A percentile compares a stretch with the other conserved stretches of the same genome.
Evolutionary conservation across 257 asterid species (phyloP).

Genomic region (Rehmannia glutinosa): DNA sequence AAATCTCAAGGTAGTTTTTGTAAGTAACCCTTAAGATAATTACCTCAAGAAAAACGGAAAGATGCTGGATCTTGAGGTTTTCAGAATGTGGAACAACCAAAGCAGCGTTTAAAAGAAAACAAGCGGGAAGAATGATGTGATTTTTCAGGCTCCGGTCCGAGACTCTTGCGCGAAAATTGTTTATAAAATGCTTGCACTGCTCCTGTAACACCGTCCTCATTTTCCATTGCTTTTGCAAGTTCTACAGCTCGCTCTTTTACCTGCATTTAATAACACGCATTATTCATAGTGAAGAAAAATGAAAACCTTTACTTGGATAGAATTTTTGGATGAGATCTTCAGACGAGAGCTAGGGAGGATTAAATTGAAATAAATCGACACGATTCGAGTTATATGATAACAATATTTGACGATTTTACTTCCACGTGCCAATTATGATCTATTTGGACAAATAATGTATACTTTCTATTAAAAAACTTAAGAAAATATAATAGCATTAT

Average conservation of each 20-base stretch:
- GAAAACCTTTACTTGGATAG: neutral
- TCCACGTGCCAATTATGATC: neutral
- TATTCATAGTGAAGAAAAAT: neutral
- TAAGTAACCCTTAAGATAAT: too few species aligned
- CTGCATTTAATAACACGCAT: conserved; percentile 25
- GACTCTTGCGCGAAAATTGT: conserved; percentile 49
- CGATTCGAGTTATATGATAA: too few species aligned
- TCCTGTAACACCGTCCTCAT: conserved; percentile 81
- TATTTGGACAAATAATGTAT: too few species aligned
- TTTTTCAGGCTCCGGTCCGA: conserved; percentile 29
- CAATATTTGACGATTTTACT: neutral
- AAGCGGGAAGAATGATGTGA: conserved; percentile 11
- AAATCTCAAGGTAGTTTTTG: too few species aligned
- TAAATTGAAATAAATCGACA: too few species aligned
- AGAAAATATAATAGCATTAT: too few species aligned
- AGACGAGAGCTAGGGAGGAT: too few species aligned
- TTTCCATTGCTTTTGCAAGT: conserved; percentile 76
- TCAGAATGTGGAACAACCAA: conserved; percentile 32
- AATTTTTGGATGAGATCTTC: neutral
- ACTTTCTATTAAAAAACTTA: too few species aligned
- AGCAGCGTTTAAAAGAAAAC: conserved; percentile 39
- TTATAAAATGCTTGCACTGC: conserved; percentile 74
- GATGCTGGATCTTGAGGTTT: neutral
- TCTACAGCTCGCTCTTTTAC: conserved; percentile 67
- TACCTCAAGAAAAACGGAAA: neutral